Conservation (phyloP, 306 rosid genomes). For the Herpetospermum pedunculosum region DNA sequence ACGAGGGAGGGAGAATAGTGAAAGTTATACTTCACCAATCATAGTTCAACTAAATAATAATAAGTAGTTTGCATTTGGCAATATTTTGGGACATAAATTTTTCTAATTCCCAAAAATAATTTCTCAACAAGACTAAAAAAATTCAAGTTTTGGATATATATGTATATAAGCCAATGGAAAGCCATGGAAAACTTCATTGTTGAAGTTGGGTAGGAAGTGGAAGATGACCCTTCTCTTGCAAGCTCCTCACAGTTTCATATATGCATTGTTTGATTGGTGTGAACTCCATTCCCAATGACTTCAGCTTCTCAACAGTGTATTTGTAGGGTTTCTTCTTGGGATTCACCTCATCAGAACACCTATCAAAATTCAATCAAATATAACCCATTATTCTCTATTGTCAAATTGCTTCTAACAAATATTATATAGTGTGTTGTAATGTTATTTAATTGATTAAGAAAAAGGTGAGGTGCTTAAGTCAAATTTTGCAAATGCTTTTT, state of each 20-base stretch:
- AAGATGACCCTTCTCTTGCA: conserved; percentile 78
- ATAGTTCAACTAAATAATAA: too few species aligned
- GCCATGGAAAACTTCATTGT: neutral
- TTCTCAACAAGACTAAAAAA: neutral
- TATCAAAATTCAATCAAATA: conserved; percentile 5
- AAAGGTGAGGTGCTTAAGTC: too few species aligned
- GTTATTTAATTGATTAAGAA: too few species aligned
- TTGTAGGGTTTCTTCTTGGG: conserved; percentile 60
- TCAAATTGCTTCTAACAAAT: too few species aligned
- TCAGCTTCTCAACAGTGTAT: conserved; percentile 58
- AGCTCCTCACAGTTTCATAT: conserved; percentile 67
- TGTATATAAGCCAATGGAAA: too few species aligned
- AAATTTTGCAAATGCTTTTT: too few species aligned
- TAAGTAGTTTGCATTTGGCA: too few species aligned
- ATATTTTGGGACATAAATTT: neutral
- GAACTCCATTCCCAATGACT: conserved; percentile 64
- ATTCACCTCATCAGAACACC: conserved; percentile 75
- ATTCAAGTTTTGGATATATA: neutral
- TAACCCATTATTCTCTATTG: neutral
- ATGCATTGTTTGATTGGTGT: conserved; percentile 57
- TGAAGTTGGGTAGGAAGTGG: conserved; percentile 17
- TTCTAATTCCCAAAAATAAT: neutral
- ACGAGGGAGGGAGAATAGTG: too few species aligned
- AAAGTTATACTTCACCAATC: too few species aligned
- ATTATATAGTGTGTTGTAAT: too few species aligned